Conservation (phyloP, 345 rosid species). For the Clarkia xantiana region DNA sequence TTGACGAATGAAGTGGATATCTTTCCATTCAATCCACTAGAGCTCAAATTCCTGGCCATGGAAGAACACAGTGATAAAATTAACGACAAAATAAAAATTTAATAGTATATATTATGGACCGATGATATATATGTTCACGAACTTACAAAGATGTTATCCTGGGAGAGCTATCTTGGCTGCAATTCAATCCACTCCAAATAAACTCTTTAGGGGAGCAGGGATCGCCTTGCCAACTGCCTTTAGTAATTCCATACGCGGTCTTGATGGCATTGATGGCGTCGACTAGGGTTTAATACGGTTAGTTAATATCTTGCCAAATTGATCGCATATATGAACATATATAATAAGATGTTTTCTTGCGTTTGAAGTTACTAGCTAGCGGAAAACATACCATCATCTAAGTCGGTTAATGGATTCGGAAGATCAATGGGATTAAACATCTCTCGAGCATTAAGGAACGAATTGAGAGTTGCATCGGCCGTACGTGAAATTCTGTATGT, state of each 20-base stretch:
- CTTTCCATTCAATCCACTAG: not conserved
- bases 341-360: too few species aligned
- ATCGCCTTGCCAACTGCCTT: constrained; percentile 20
- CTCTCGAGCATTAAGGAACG: constrained; percentile 32
- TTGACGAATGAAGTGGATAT: not conserved
- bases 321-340: too few species aligned
- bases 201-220: constrained; percentile 11
- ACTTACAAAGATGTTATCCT: constrained; percentile 15
- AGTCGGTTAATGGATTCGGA: constrained; percentile 8
- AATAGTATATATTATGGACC: too few species aligned
- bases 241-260: constrained; percentile 1
- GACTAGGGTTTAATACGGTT: constrained; percentile 4
- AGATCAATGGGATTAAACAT: constrained; percentile 10
- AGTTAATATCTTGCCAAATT: too few species aligned
- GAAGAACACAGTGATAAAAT: too few species aligned
- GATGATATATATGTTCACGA: not conserved
- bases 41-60: not conserved
- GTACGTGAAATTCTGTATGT: not conserved
- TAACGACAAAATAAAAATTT: not conserved
- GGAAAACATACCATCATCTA: not conserved
- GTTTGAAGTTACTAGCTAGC: too few species aligned
- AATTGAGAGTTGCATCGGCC: constrained; percentile 14
- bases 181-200: constrained; percentile 14
- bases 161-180: constrained; percentile 2
- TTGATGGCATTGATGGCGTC: not conserved